These are phyloP conservation scores for Tripterygium wilfordii DNA, from an alignment of 177 flowering plant species.

Conservation along the genomic window DNA sequence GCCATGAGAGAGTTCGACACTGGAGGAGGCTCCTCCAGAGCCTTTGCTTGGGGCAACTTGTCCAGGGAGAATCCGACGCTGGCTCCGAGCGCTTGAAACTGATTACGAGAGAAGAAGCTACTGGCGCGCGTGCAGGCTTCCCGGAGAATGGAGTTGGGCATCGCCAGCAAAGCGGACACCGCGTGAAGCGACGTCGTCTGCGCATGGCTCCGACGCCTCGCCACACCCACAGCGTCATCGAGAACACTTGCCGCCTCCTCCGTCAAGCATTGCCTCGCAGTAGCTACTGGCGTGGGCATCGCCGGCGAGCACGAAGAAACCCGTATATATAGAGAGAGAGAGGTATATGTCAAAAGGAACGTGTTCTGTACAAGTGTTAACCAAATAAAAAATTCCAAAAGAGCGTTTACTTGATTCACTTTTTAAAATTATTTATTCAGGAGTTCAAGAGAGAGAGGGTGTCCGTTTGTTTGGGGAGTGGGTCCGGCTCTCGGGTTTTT, in stretches of 20 bases:
- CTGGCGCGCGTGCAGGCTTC: constrained; percentile 63
- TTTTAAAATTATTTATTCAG: constrained; percentile 16
- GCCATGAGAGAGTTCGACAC: constrained; percentile 77
- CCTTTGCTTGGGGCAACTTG: constrained; percentile 51
- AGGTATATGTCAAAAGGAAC: neutral
- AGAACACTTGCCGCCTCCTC: constrained; percentile 61
- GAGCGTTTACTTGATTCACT: constrained; percentile 21
- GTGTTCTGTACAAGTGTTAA: neutral
- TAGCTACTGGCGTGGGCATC: constrained; percentile 83
- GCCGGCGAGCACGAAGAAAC: constrained; percentile 18
- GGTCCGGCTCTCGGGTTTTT: constrained; percentile 11
- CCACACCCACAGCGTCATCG: constrained; percentile 73
- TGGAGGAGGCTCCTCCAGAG: constrained; percentile 62
- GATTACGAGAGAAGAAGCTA: constrained; percentile 48
- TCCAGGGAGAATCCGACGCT: constrained; percentile 73
- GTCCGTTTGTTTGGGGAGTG: constrained; percentile 1
- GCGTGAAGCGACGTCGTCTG: constrained; percentile 87
- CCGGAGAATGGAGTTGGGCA: constrained; percentile 54
- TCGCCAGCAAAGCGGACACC: constrained; percentile 55
- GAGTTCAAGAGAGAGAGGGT: neutral
- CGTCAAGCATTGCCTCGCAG: constrained; percentile 81
- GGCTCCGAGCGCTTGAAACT: constrained; percentile 75
- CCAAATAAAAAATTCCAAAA: constrained; percentile 11
- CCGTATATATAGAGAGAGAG: neutral
- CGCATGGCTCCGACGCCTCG: constrained; percentile 66